Conservation (phyloP, 2,329 filamentous ascomycete species). For the Phialophora verrucosa region DNA sequence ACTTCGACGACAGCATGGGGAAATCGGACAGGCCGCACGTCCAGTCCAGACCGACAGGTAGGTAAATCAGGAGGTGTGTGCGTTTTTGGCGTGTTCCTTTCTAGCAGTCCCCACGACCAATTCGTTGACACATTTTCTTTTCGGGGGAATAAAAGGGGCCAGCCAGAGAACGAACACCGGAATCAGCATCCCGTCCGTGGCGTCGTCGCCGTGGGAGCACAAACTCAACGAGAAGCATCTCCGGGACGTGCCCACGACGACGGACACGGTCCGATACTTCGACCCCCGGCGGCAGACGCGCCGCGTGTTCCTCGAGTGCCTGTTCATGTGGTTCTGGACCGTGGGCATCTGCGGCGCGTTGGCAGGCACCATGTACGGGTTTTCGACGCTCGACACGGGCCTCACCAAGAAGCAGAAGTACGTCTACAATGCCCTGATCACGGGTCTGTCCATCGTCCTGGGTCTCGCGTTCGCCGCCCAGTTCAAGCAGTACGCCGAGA, state of each 20-base stretch:
- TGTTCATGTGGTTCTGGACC: constrained; percentile 31
- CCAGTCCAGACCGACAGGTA: constrained; percentile 9
- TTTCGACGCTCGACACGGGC: constrained; percentile 14
- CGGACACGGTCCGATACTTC: constrained; percentile 27
- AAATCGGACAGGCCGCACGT: not conserved
- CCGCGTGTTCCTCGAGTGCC: constrained; percentile 27
- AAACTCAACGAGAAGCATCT: constrained; percentile 30
- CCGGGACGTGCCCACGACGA: constrained; percentile 10
- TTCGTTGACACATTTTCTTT: no score
- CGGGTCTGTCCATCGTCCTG: constrained; percentile 29
- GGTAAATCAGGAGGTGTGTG: not conserved
- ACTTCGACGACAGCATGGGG: not conserved
- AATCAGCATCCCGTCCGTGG: constrained; percentile 16
- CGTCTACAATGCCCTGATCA: constrained; percentile 31
- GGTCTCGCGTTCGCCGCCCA: constrained; percentile 30
- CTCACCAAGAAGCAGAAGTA: constrained; percentile 28
- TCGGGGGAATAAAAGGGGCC: not conserved
- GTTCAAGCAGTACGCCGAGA: constrained; percentile 33
- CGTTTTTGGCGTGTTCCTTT: not conserved
- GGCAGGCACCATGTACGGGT: constrained; percentile 28
- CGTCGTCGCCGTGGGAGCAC: constrained; percentile 26
- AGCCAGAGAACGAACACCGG: constrained; percentile 7
- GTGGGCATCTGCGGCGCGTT: constrained; percentile 27
- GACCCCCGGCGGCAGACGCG: constrained; percentile 28
- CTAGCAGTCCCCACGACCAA: no score